These are phyloP conservation scores for Suillus alpinus DNA, from an alignment of 768 basidiomycete genomes.

Conservation along the genomic window DNA sequence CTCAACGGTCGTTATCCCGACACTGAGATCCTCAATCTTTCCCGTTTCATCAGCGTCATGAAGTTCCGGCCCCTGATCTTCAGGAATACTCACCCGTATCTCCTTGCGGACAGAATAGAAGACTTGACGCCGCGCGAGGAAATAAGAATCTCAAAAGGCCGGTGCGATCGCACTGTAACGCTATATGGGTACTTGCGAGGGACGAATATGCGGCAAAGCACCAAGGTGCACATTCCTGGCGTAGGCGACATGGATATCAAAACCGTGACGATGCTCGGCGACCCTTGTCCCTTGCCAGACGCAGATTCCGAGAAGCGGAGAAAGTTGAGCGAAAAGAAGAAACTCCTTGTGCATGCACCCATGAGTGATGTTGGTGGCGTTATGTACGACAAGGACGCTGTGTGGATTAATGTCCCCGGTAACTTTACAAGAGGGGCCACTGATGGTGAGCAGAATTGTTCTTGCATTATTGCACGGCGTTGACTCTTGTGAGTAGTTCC, in stretches of 20 bases:
- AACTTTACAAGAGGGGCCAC: constrained; percentile 81
- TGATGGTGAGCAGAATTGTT: constrained; percentile 46
- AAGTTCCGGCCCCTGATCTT: constrained; percentile 98
- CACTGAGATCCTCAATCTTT: constrained; percentile 92
- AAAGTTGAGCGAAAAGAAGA: constrained; percentile 94
- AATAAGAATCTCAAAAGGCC: constrained; percentile 74
- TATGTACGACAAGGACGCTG: constrained; percentile 96
- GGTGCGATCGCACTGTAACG: constrained; percentile 90
- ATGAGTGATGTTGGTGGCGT: constrained; percentile 99
- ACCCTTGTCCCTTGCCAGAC: constrained; percentile 94
- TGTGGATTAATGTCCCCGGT: constrained; percentile 96
- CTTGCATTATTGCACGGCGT: background rate
- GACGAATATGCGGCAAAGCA: constrained; percentile 73
- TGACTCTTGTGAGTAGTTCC: constrained; percentile 42
- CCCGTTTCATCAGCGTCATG: constrained; percentile 95
- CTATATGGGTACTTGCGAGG: constrained; percentile 95
- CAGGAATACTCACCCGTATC: constrained; percentile 91
- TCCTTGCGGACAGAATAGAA: constrained; percentile 92
- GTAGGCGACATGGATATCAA: constrained; percentile 85
- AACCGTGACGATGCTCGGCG: constrained; percentile 72
- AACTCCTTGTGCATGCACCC: constrained; percentile 88
- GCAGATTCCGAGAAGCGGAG: constrained; percentile 86
- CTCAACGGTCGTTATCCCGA: constrained; percentile 98
- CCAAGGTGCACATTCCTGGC: constrained; percentile 90
- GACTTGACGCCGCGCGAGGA: constrained; percentile 90